Evolutionary conservation across 345 rosid genomes (phyloP).

Genomic region (Iberis pinnata): DNA sequence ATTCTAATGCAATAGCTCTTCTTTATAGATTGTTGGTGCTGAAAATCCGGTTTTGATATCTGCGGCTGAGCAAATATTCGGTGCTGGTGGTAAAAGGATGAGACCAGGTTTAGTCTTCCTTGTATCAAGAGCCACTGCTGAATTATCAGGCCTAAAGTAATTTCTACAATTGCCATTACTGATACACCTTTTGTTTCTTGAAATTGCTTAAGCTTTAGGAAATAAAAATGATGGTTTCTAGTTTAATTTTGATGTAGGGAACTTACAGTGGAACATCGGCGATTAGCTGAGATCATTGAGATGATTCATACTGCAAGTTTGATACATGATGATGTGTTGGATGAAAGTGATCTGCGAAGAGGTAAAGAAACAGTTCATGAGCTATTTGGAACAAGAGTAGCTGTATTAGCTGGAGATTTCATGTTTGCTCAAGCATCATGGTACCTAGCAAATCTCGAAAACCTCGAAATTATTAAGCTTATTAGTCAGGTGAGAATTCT

Average conservation of each 20-base stretch:
- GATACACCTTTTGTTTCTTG: not conserved
- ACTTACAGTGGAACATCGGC: slow-evolving; percentile 70
- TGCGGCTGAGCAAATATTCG: slow-evolving; percentile 91
- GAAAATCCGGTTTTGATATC: slow-evolving; percentile 91
- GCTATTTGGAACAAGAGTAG: slow-evolving; percentile 77
- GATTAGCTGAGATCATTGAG: slow-evolving; percentile 93
- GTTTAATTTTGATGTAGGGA: slow-evolving; percentile 44
- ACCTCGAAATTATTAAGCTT: slow-evolving; percentile 86
- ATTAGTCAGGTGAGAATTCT: slow-evolving; percentile 66
- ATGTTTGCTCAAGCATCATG: slow-evolving; percentile 99
- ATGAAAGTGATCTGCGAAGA: slow-evolving; percentile 91
- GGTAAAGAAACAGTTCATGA: slow-evolving; percentile 94
- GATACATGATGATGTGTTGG: slow-evolving; percentile 92
- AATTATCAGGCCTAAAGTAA: slow-evolving; percentile 65
- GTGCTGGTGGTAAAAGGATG: slow-evolving; percentile 99
- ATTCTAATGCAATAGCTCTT: slow-evolving; percentile 22
- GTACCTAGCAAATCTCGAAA: slow-evolving; percentile 94
- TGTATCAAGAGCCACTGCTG: slow-evolving; percentile 88
- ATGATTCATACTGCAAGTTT: slow-evolving; percentile 98
- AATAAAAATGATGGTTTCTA: slow-evolving; percentile 5
- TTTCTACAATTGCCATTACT: not conserved
- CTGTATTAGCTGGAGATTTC: slow-evolving; percentile 87
- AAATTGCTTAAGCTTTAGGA: not conserved
- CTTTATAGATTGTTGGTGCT: slow-evolving; percentile 86
- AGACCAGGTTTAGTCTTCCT: slow-evolving; percentile 92